phyloP scores from a whole-genome alignment of 805 yeast species.

The Pichia thaimueangensis region DNA sequence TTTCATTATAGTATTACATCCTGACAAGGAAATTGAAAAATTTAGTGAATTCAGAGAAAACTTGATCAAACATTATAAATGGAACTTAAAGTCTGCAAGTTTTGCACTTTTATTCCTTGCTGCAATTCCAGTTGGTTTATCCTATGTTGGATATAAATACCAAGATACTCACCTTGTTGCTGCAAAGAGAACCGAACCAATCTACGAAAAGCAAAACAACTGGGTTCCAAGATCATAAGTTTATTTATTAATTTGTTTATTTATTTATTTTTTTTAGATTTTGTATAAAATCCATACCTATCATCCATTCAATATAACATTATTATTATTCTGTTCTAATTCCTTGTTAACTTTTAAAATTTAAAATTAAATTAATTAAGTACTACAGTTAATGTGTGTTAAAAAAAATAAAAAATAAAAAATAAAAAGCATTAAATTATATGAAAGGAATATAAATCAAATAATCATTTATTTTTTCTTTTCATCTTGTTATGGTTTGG shows the following conservation, averaged over 20 bases:
- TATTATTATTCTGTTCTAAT: too few species aligned
- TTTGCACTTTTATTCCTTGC: constrained; percentile 27
- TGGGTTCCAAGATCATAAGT: constrained; percentile 25
- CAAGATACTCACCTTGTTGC: constrained; percentile 23
- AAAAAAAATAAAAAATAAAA: too few species aligned
- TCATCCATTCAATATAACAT: too few species aligned
- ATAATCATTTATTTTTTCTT: too few species aligned
- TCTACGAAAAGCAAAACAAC: constrained; percentile 19
- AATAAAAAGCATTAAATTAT: too few species aligned
- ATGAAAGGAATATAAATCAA: too few species aligned
- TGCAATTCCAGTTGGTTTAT: constrained; percentile 28
- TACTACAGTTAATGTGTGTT: too few species aligned
- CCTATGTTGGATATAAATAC: constrained; percentile 28
- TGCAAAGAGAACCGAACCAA: constrained; percentile 28
- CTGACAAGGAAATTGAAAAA: constrained; percentile 29
- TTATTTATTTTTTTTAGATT: neutral
- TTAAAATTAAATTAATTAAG: too few species aligned
- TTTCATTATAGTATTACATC: constrained; percentile 22
- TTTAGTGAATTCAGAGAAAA: constrained; percentile 29
- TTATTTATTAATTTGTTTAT: neutral
- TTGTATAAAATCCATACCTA: too few species aligned
- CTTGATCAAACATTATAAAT: constrained; percentile 26
- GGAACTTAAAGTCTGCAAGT: constrained; percentile 26
- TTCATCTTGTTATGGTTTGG: too few species aligned
- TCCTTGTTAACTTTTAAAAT: too few species aligned